Conservation (phyloP, 352 stramenopile genomes). For the Phytophthora foliorum region DNA sequence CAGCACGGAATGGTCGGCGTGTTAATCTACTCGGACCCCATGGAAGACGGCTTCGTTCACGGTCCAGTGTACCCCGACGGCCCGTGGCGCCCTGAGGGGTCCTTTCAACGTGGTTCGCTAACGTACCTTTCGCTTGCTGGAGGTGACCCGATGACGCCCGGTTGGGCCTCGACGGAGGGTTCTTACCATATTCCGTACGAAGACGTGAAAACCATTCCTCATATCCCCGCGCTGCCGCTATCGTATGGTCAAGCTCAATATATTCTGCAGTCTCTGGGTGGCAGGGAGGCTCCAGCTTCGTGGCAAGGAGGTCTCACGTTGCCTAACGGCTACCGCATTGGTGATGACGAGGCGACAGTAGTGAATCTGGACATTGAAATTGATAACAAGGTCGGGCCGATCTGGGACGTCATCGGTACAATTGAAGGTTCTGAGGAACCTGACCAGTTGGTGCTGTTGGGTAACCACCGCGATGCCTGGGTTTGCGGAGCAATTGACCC, state of each 20-base stretch:
- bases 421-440: constrained; percentile 65
- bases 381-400: constrained; percentile 75
- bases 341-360: constrained; percentile 62
- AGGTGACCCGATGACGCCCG: constrained; percentile 65
- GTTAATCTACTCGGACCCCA: constrained; percentile 83
- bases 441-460: constrained; percentile 63
- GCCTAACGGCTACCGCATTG: constrained; percentile 67
- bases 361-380: constrained; percentile 72
- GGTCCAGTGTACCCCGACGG: constrained; percentile 69
- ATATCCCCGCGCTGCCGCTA: constrained; percentile 70
- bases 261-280: constrained; percentile 75
- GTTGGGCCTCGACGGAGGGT: constrained; percentile 50
- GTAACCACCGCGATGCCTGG: constrained; percentile 88
- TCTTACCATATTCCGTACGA: constrained; percentile 49
- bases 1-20: constrained; percentile 59
- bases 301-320: constrained; percentile 75
- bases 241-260: constrained; percentile 81
- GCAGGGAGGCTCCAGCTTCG: constrained; percentile 49
- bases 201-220: constrained; percentile 68
- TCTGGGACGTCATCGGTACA: constrained; percentile 49
- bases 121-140: constrained; percentile 73
- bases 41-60: constrained; percentile 70
- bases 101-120: constrained; percentile 79
- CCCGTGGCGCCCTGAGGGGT: constrained; percentile 40
- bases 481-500: constrained; percentile 32